These are phyloP conservation scores for Jamesozyma jinghongensis DNA, from an alignment of 805 yeast genomes.

Conservation along the genomic window DNA sequence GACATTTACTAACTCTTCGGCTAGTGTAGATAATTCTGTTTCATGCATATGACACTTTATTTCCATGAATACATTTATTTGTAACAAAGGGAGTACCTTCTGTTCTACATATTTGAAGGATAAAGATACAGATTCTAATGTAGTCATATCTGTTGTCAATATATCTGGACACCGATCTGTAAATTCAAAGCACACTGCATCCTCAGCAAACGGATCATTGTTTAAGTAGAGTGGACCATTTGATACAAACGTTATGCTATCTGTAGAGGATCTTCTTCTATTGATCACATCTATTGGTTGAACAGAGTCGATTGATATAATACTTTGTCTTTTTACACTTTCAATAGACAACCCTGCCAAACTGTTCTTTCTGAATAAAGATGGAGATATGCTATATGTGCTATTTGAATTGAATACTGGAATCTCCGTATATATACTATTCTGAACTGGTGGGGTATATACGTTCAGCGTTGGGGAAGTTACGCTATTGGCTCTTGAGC, in stretches of 20 bases:
- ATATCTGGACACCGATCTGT: constrained; percentile 6
- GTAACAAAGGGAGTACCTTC: constrained; percentile 6
- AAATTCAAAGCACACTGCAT: constrained; percentile 7
- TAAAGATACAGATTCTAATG: constrained; percentile 9
- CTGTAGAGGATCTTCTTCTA: constrained; percentile 12
- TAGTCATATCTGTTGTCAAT: constrained; percentile 9
- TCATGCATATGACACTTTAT: neutral
- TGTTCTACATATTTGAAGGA: constrained; percentile 4
- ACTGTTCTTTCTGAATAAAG: constrained; percentile 19
- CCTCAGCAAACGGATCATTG: constrained; percentile 6
- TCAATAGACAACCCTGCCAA: constrained; percentile 15
- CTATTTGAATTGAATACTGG: neutral
- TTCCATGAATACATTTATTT: neutral
- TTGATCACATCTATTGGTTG: neutral
- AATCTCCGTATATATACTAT: neutral
- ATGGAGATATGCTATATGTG: constrained; percentile 15
- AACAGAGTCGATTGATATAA: constrained; percentile 7
- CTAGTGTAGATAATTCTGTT: neutral
- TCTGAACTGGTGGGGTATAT: neutral
- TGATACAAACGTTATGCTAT: constrained; percentile 3
- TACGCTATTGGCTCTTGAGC: too few species aligned
- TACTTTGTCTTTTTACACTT: constrained; percentile 17
- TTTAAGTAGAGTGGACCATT: neutral
- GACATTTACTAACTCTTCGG: constrained; percentile 4
- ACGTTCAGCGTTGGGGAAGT: too few species aligned